phyloP scores from a whole-genome alignment of 106 monocot species.

The Phalaenopsis equestris region DNA sequence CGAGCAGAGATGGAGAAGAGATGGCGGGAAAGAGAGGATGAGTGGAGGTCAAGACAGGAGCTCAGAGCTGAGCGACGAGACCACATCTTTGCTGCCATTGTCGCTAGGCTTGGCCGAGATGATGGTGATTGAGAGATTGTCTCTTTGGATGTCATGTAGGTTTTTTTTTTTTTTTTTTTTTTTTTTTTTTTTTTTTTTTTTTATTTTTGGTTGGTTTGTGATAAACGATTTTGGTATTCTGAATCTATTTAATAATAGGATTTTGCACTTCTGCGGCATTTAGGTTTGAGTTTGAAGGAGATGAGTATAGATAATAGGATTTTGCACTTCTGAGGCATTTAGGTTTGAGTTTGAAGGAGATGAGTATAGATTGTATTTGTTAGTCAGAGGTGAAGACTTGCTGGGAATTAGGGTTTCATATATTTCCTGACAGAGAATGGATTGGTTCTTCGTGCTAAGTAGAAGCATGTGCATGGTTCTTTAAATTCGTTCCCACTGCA shows the following conservation, averaged over 20 bases:
- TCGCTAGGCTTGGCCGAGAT: constrained; percentile 27
- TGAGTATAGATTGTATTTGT: too few relatives aligned
- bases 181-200: too few relatives aligned
- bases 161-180: too few relatives aligned
- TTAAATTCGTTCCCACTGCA: neutral
- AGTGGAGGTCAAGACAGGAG: constrained; percentile 46
- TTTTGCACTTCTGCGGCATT: too few relatives aligned
- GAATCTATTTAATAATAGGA: too few relatives aligned
- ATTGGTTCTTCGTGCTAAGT: neutral
- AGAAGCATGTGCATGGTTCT: neutral
- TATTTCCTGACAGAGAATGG: neutral
- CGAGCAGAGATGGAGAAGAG: constrained; percentile 40
- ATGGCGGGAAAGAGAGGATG: constrained; percentile 71
- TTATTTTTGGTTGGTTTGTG: too few relatives aligned
- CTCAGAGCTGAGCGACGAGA: constrained; percentile 54
- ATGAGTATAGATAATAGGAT: too few relatives aligned
- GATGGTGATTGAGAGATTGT: neutral
- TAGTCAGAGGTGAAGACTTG: neutral
- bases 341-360: too few relatives aligned
- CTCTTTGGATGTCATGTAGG: too few relatives aligned
- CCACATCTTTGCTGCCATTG: constrained; percentile 34
- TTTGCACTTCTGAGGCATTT: too few relatives aligned
- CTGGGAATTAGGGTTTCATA: neutral
- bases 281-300: too few relatives aligned
- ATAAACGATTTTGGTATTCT: too few relatives aligned